These are phyloP conservation scores for Phaeophleospora eucalypticola DNA, from an alignment of 2,329 filamentous ascomycete genomes.

Conservation along the genomic window DNA sequence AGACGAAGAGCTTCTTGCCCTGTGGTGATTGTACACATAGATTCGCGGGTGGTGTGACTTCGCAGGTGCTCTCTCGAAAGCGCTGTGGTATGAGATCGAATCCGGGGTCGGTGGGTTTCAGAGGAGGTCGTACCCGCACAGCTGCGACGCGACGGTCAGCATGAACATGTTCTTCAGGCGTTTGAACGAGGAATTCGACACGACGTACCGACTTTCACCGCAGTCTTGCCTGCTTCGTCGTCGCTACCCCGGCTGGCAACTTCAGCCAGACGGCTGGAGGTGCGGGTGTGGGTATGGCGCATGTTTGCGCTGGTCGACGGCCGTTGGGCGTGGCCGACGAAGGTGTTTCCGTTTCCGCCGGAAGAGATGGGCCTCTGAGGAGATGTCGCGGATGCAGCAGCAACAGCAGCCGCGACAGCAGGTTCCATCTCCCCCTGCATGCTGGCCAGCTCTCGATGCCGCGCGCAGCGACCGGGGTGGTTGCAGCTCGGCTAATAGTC, in stretches of 20 bases:
- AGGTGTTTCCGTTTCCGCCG: not conserved
- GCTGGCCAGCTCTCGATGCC: not conserved
- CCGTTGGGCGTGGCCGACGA: constrained; percentile 1
- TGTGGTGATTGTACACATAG: constrained; percentile 86
- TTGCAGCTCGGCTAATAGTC: not conserved
- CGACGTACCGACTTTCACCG: constrained; percentile 23
- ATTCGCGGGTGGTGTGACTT: constrained; percentile 79
- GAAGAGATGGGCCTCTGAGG: not conserved
- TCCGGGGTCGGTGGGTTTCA: constrained; percentile 79
- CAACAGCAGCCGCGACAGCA: not conserved
- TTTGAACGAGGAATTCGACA: too few relatives aligned
- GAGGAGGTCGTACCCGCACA: constrained; percentile 84
- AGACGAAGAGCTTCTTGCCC: constrained; percentile 91
- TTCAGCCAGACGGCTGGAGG: constrained; percentile 17
- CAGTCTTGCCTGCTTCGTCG: constrained; percentile 18
- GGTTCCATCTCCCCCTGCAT: constrained; percentile 9
- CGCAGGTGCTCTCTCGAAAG: constrained; percentile 89
- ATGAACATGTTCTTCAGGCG: constrained; percentile 1
- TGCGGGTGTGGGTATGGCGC: constrained; percentile 12
- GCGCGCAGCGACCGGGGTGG: not conserved
- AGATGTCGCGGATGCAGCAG: not conserved
- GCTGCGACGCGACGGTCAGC: constrained; percentile 49
- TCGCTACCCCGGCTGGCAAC: constrained; percentile 18
- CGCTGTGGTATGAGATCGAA: constrained; percentile 93
- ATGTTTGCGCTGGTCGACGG: constrained; percentile 7